Evolutionary conservation across 2,329 filamentous ascomycete genomes (phyloP).

Genomic region (Paraphoma sp.): DNA sequence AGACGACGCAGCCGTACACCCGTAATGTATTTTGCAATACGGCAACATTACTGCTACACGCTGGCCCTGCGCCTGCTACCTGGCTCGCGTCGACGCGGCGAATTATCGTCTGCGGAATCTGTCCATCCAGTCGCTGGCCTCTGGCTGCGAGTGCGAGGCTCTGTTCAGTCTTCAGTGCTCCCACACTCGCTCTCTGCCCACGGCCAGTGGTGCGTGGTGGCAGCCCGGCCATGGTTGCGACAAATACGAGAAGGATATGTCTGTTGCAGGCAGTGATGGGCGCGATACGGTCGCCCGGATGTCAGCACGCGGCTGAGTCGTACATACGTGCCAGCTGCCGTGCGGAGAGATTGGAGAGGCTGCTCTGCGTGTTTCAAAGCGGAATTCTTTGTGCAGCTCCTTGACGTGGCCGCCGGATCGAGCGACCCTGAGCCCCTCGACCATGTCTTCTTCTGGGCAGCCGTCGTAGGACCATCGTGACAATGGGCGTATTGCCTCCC

Average conservation of each 20-base stretch:
- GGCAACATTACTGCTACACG: constrained; percentile 22
- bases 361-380: constrained; percentile 16
- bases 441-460: constrained; percentile 9
- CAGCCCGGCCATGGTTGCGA: constrained; percentile 14
- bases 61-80: too few relatives aligned
- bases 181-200: neutral
- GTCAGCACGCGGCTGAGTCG: constrained; percentile 35
- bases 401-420: constrained; percentile 23
- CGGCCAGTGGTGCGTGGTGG: constrained; percentile 11
- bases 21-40: constrained; percentile 38
- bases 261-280: constrained; percentile 20
- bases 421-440: constrained; percentile 10
- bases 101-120: constrained; percentile 5
- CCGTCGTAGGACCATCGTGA: constrained; percentile 8
- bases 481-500: constrained; percentile 14
- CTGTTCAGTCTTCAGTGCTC: too few relatives aligned
- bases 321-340: constrained; percentile 21
- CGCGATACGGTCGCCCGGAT: constrained; percentile 11
- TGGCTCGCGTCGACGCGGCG: neutral
- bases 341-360: constrained; percentile 9
- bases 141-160: too few relatives aligned
- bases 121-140: neutral
- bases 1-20: constrained; percentile 19
- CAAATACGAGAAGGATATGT: constrained; percentile 16
- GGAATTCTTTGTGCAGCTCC: constrained; percentile 11